Conservation (phyloP, 495 filamentous ascomycete genomes). For the Lindgomyces ingoldianus region DNA sequence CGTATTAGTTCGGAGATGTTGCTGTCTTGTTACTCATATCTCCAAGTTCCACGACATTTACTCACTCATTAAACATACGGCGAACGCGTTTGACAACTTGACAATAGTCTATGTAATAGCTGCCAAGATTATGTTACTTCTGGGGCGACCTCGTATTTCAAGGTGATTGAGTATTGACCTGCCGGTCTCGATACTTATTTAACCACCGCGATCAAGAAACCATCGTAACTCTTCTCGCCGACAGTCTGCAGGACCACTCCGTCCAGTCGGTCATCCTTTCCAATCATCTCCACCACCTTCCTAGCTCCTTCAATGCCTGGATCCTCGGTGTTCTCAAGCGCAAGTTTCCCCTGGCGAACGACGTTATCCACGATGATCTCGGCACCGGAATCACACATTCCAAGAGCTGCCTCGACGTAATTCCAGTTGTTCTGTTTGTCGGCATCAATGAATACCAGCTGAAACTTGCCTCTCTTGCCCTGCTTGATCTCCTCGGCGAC, state of each 20-base stretch:
- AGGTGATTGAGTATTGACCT: too few relatives aligned
- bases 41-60: too few relatives aligned
- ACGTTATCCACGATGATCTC: slow-evolving; percentile 47
- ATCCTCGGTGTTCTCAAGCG: slow-evolving; percentile 32
- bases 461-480: slow-evolving; percentile 40
- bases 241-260: slow-evolving; percentile 54
- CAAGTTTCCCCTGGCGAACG: slow-evolving; percentile 41
- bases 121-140: too few relatives aligned
- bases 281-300: slow-evolving; percentile 51
- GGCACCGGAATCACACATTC: slow-evolving; percentile 33
- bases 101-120: too few relatives aligned
- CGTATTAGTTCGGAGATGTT: too few relatives aligned
- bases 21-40: too few relatives aligned
- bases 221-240: slow-evolving; percentile 57
- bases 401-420: slow-evolving; percentile 39
- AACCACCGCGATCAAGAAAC: slow-evolving; percentile 47
- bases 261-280: slow-evolving; percentile 50
- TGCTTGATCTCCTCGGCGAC: slow-evolving; percentile 39
- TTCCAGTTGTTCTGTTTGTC: slow-evolving; percentile 47
- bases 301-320: slow-evolving; percentile 29
- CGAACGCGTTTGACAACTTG: too few relatives aligned
- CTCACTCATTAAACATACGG: too few relatives aligned
- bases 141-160: too few relatives aligned
- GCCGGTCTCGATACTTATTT: too few relatives aligned
- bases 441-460: slow-evolving; percentile 46